Evolutionary conservation across 1,139 yeast species (phyloP), one percentile per base, ranked within the genome.

Genomic region (Suhomyces bribrorum): DNA sequence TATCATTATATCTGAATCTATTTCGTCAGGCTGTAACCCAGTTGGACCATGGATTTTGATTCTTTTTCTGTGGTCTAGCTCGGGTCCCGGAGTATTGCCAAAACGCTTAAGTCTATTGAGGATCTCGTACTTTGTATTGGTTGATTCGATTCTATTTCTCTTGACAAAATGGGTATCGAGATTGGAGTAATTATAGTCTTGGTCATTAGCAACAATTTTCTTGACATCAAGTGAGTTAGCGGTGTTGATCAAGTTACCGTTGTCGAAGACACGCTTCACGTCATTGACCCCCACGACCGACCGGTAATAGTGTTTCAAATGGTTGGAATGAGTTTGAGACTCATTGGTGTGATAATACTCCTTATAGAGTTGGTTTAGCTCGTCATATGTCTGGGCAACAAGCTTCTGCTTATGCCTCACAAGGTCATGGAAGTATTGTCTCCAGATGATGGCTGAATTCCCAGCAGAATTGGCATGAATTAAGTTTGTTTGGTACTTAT

Each of bases 111-210:
- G 23, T 5, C 44, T 38, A 14, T 44, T 37, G 25, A 54, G 34
- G 12, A 49, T 47, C 13, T 31, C 38, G 7, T 34, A 32, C 27
- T 39, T 64, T 25, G 61, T 59, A 38, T 59, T 55, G 2, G 73
- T 62, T 18, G 64, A 39, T 43, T 69, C 75, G n/a, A 67, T 50
- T 36, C 56, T 56, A 44, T 67, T 67, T 33, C 58, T 62, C 29
- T 56, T 58, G 26, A 48, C 35, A 40, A 52, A 56, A 14, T 46
- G 50, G 38, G 59, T 61, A 32, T 58, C 61, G 26, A 52, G 47
- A 29, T 53, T 41, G 17, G 38, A 53, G 45, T 64, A 61, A 37
- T 50, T 52, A 4, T 62, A 43, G 43, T 68, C 73, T 18, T 55
- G 60, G 40, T 57, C 57, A 7, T 37, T 34, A 5, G 47, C 40